Conservation (phyloP, 352 stramenopile genomes). For the Phytophthora boehmeriae region DNA sequence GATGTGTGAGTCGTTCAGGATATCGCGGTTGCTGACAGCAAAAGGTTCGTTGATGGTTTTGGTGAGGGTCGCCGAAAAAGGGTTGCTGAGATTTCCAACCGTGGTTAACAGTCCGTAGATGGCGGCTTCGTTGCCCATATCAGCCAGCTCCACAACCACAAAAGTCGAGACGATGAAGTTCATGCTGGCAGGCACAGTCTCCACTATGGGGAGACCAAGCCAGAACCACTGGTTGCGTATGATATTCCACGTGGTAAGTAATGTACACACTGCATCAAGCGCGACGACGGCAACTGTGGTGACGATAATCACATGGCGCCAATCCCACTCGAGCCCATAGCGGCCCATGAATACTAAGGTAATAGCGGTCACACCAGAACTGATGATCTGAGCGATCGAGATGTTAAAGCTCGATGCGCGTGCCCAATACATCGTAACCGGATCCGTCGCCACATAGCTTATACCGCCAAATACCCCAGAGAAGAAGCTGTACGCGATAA, state of each 20-base stretch:
- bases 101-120: slow-evolving; percentile 52
- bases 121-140: slow-evolving; percentile 49
- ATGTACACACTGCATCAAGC: slow-evolving; percentile 35
- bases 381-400: slow-evolving; percentile 35
- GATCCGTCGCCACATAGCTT: slow-evolving; percentile 31
- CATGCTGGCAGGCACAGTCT: slow-evolving; percentile 36
- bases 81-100: slow-evolving; percentile 42
- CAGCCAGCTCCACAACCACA: slow-evolving; percentile 52
- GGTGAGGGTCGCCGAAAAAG: slow-evolving; percentile 43
- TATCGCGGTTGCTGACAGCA: slow-evolving; percentile 36
- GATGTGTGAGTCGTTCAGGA: slow-evolving; percentile 37
- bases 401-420: slow-evolving; percentile 45
- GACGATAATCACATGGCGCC: slow-evolving; percentile 32
- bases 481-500: slow-evolving; percentile 46
- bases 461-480: slow-evolving; percentile 37
- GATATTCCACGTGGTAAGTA: slow-evolving; percentile 43
- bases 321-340: slow-evolving; percentile 49
- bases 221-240: slow-evolving; percentile 51
- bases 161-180: slow-evolving; percentile 52
- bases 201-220: slow-evolving; percentile 41
- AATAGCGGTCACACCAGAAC: slow-evolving; percentile 30
- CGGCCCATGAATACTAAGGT: slow-evolving; percentile 35
- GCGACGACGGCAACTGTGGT: slow-evolving; percentile 34
- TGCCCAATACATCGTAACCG: slow-evolving; percentile 48
- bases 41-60: slow-evolving; percentile 45